phyloP scores from a whole-genome alignment of 2,329 filamentous ascomycete genomes.

The Parasarocladium wereldwijsianum region DNA sequence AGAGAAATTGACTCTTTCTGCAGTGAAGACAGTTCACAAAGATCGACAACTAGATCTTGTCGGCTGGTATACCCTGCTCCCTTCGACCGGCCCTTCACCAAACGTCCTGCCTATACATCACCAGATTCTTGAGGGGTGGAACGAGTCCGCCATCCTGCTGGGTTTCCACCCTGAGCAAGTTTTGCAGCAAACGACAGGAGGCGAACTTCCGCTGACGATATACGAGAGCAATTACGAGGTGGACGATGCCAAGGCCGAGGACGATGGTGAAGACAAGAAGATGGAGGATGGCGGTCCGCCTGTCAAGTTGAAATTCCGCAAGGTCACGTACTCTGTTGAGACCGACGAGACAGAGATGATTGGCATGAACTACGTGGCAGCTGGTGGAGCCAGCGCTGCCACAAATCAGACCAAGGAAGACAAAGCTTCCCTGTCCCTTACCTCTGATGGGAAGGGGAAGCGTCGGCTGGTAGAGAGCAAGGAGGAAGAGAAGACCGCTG shows the following conservation, averaged over 20 bases:
- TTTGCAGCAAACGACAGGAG: constrained; percentile 42
- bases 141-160: constrained; percentile 77
- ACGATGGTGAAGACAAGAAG: constrained; percentile 50
- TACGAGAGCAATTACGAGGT: constrained; percentile 75
- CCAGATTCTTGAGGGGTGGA: constrained; percentile 59
- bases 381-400: constrained; percentile 68
- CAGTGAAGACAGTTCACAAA: constrained; percentile 83
- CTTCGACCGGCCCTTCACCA: constrained; percentile 54
- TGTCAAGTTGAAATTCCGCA: constrained; percentile 59
- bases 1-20: not conserved
- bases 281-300: constrained; percentile 51
- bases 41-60: constrained; percentile 71
- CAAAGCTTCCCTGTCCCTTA: constrained; percentile 24
- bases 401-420: constrained; percentile 32
- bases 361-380: constrained; percentile 82
- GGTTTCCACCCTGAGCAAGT: constrained; percentile 64
- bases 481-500: constrained; percentile 14
- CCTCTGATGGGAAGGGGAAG: constrained; percentile 39
- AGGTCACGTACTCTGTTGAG: constrained; percentile 77
- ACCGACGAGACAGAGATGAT: constrained; percentile 98
- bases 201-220: constrained; percentile 76
- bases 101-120: constrained; percentile 61
- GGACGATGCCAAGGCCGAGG: constrained; percentile 31
- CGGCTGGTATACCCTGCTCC: constrained; percentile 78
- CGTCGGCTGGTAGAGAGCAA: constrained; percentile 21